Percentiles rank a stretch among this genome's conserved stretches.
These are phyloP conservation scores for Cydonia oblonga DNA, from an alignment of 331 rosid genomes.

Conservation along the genomic window DNA sequence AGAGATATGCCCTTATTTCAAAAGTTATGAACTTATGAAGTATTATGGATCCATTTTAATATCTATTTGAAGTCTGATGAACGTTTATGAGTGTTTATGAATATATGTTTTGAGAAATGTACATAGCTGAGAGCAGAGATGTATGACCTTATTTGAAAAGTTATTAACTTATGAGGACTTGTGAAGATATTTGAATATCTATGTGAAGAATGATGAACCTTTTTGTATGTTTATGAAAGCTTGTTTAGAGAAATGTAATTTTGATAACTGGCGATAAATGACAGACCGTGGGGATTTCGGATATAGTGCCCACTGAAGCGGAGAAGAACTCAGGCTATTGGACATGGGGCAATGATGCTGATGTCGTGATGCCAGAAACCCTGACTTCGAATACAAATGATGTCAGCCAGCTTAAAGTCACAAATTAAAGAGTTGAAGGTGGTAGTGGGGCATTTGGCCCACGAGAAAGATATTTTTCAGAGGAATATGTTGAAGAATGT, in stretches of 20 bases:
- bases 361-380: background rate
- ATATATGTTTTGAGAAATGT: background rate
- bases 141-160: background rate
- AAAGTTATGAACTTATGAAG: background rate
- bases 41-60: background rate
- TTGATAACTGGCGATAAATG: background rate
- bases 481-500: background rate
- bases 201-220: background rate
- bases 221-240: background rate
- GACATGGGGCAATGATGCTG: background rate
- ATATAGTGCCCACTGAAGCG: background rate
- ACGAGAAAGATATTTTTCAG: background rate
- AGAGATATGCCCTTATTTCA: no score
- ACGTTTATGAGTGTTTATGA: background rate
- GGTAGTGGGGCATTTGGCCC: rapidly evolving
- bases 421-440: background rate
- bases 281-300: background rate
- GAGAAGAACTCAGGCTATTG: background rate
- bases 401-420: background rate
- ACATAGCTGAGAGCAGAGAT: no score
- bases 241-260: background rate
- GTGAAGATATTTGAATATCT: background rate
- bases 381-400: background rate
- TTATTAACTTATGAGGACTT: no score
- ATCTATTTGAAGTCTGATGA: background rate